Evolutionary conservation across 495 filamentous ascomycete genomes (phyloP), one percentile per base, ranked within the genome.

Genomic region (Xylaria nigripes): DNA sequence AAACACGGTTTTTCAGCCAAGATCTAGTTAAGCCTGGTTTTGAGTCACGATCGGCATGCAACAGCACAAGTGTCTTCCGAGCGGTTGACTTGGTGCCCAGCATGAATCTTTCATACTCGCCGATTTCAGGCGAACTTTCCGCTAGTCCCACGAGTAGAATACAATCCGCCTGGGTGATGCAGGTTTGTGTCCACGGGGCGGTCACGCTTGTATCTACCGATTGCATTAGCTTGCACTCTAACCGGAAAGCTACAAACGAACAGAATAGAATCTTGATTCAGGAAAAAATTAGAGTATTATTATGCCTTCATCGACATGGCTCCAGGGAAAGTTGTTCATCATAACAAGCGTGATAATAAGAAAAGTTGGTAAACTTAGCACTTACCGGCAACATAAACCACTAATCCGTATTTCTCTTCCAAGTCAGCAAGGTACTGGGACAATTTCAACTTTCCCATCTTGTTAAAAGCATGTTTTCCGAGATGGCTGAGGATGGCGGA

Each of bases 81-180:
- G 93, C 91, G 0, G 93, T 98, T 0, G 93, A 96, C 69, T 97
- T 97, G 79, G 95, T 96, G 1, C 92, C 93, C 7, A 98, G 77
- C 52, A 98, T 76, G 64, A 97, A 96, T 19, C 91, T 78, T 68
- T 98, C 93, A 64, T 95, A 98, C 68, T 98, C 94, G 24, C 93
- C 93, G 55, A 97, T 91, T 44, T 75, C 82, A 0, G 93, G 85
- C 2, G 90, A 95, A 8, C 84, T 86, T 68, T 98, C 94, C 2
- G 92, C 93, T 22, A 96, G 71, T 2, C 89, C 94, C 29, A 98
- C 89, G 15, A 98, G 78, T 5, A 97, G 77, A 41, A 98, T 94
- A 56, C 89, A 95, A 63, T 98, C 93, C 1, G 94, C 94, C 66
- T 98, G 94, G 22, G 85, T 82, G 59, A 98, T 96, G 62, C 93